Conservation (phyloP, 2,329 filamentous ascomycete species). For the Apiospora marii region DNA sequence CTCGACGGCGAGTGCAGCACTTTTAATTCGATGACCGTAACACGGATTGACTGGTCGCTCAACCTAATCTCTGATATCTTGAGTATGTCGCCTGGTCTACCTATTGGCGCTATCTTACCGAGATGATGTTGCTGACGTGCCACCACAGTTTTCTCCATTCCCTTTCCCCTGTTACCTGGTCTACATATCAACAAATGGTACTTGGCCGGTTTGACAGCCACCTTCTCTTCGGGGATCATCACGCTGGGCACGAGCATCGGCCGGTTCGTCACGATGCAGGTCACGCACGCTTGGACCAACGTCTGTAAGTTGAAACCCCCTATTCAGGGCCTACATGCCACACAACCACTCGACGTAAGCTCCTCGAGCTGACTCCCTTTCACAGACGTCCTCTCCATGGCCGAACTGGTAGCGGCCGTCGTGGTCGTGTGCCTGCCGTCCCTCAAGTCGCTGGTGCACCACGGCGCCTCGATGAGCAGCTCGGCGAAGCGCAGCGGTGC, state of each 20-base stretch:
- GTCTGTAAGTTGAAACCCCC: conserved; percentile 7
- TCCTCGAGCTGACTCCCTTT: neutral
- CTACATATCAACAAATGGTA: conserved; percentile 17
- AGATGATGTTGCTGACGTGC: neutral
- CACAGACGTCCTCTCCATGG: conserved; percentile 19
- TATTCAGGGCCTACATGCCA: neutral
- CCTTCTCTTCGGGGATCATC: conserved; percentile 5
- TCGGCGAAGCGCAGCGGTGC: conserved; percentile 1
- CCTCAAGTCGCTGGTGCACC: conserved; percentile 21
- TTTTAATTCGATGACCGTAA: conserved; percentile 19
- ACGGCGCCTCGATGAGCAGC: conserved; percentile 9
- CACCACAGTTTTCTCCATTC: conserved; percentile 10
- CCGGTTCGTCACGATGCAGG: conserved; percentile 17
- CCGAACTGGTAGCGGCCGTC: conserved; percentile 11
- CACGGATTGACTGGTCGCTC: conserved; percentile 17
- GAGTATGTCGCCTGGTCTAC: neutral
- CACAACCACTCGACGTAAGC: neutral
- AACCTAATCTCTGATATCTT: conserved; percentile 12
- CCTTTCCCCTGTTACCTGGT: conserved; percentile 11
- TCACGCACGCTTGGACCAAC: conserved; percentile 22
- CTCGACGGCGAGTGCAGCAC: conserved; percentile 18
- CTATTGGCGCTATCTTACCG: neutral
- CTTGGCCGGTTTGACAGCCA: neutral
- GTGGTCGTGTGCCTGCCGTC: conserved; percentile 16
- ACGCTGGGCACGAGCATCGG: conserved; percentile 11